A percentile compares a stretch with the other conserved stretches of the same genome.
Evolutionary conservation across 768 basidiomycete species (phyloP).

Genomic region (Boletus tylopilopsis): DNA sequence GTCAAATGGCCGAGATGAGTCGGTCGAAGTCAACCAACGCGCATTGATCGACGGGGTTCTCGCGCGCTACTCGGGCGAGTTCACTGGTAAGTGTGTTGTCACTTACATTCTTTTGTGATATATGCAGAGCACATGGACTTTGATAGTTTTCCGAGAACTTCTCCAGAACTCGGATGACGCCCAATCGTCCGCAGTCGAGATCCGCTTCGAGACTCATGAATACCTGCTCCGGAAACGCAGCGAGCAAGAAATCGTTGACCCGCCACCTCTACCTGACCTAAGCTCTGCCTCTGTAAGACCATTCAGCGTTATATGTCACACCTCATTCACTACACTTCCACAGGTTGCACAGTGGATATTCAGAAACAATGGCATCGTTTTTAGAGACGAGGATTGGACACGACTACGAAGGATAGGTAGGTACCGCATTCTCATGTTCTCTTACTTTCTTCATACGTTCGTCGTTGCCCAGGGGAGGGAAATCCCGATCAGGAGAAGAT

Average conservation of each 20-base stretch:
- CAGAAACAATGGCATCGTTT: neutral
- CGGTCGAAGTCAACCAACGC: conserved; percentile 84
- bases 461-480: neutral
- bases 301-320: neutral
- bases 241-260: no score
- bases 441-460: neutral
- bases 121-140: neutral
- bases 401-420: neutral
- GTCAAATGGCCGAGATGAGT: conserved; percentile 67
- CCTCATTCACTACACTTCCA: neutral
- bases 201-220: neutral
- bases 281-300: rapidly evolving
- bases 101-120: neutral
- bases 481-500: neutral
- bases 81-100: neutral
- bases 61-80: neutral
- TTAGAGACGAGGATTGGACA: conserved; percentile 20
- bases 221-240: neutral
- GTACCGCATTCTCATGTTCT: neutral
- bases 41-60: conserved; percentile 1
- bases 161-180: conserved; percentile 3
- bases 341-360: neutral
- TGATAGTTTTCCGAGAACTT: neutral
- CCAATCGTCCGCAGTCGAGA: neutral
- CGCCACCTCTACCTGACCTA: no score